phyloP scores from a whole-genome alignment of 2,329 filamentous ascomycete genomes.

The Fusarium torulosum region DNA sequence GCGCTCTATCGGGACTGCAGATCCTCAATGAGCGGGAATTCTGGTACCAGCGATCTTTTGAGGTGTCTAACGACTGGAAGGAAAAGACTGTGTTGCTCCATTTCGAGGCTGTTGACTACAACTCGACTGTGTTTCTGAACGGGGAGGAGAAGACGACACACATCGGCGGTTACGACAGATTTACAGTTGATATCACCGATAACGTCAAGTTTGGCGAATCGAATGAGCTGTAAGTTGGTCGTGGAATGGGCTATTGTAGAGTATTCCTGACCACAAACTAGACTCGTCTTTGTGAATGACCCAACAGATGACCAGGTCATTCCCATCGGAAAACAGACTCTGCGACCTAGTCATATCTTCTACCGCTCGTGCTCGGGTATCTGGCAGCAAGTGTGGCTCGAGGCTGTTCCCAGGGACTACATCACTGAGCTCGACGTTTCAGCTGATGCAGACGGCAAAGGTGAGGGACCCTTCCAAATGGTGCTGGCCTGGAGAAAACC shows the following conservation, averaged over 20 bases:
- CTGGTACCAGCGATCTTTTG: constrained; percentile 59
- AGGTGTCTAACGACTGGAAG: constrained; percentile 18
- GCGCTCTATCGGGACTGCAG: constrained; percentile 63
- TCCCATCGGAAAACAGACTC: constrained; percentile 74
- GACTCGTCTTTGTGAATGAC: constrained; percentile 70
- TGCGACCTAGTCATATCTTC: constrained; percentile 72
- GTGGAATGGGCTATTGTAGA: rapidly evolving
- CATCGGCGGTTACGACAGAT: constrained; percentile 32
- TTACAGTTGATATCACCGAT: constrained; percentile 21
- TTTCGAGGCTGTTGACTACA: constrained; percentile 36
- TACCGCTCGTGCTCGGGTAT: constrained; percentile 80
- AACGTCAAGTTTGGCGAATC: constrained; percentile 23
- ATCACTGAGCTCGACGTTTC: constrained; percentile 70
- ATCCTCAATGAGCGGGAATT: constrained; percentile 57
- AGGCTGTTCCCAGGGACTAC: constrained; percentile 68
- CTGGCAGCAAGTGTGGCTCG: constrained; percentile 80
- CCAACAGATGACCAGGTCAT: constrained; percentile 73
- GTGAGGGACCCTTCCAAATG: not conserved
- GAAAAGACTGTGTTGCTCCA: constrained; percentile 18
- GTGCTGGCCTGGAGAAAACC: too few relatives aligned
- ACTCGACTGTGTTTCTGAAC: constrained; percentile 33
- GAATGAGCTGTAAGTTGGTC: constrained; percentile 19
- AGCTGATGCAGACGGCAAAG: constrained; percentile 58
- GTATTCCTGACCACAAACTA: not conserved
- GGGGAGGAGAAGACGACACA: constrained; percentile 28